Conservation (phyloP, 192 early-diverging fungal species). For the Endogone sp. region DNA sequence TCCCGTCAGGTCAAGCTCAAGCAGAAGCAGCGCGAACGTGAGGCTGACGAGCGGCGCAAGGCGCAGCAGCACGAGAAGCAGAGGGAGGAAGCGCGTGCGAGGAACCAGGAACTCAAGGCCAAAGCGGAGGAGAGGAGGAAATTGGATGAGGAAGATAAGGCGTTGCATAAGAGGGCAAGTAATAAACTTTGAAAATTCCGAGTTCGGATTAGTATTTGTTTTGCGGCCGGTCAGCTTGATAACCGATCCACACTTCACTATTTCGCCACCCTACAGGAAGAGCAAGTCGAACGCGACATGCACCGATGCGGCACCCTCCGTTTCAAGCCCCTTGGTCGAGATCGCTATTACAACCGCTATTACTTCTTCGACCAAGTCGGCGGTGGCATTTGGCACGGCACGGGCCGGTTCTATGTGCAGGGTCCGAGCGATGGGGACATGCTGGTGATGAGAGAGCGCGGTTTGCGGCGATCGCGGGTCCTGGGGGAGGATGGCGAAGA, state of each 20-base stretch:
- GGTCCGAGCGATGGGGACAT: constrained; percentile 48
- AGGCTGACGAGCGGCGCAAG: constrained; percentile 38
- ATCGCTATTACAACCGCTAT: constrained; percentile 86
- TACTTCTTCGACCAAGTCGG: constrained; percentile 88
- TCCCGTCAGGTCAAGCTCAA: constrained; percentile 43
- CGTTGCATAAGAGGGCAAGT: constrained; percentile 37
- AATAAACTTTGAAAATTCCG: neutral
- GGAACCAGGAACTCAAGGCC: constrained; percentile 34
- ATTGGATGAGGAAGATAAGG: constrained; percentile 50
- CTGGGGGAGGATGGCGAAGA: constrained; percentile 13
- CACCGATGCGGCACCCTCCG: constrained; percentile 62
- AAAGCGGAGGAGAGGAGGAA: constrained; percentile 36
- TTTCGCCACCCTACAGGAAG: constrained; percentile 32
- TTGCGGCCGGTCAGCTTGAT: neutral
- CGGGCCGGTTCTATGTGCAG: constrained; percentile 60
- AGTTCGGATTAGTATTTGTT: neutral
- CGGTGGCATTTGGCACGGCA: constrained; percentile 42
- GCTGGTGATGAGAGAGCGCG: constrained; percentile 38
- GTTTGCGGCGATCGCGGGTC: constrained; percentile 7
- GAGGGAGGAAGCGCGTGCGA: constrained; percentile 34
- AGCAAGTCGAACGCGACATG: constrained; percentile 70
- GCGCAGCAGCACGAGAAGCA: constrained; percentile 36
- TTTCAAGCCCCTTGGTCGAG: constrained; percentile 69
- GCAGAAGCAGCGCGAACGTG: constrained; percentile 42
- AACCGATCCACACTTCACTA: neutral